Evolutionary conservation across 768 basidiomycete genomes (phyloP), one percentile per base, ranked within the genome.

Genomic region (Boletus reticuloceps): DNA sequence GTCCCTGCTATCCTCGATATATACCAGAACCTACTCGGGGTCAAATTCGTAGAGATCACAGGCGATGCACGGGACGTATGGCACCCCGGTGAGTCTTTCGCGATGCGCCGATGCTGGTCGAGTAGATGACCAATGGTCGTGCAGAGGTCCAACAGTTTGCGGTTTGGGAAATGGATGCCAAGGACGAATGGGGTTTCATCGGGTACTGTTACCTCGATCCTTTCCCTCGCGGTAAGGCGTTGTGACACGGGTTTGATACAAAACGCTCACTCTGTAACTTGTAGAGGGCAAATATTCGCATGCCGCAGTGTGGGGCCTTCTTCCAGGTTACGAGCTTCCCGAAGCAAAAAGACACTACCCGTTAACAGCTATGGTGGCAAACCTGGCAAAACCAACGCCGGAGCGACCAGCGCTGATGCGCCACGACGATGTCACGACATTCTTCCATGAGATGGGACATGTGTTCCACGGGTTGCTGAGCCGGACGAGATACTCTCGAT

Each of bases 131-230:
- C 43, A 53, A 56, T 48, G 29, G 43, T 7, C 8, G 17, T 31
- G 10, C 54, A 85, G 91, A 94, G 54, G 91, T 91, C 0, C 89
- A 92, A 61, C 83, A 87, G 58, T 94, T 87, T 64, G 74, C 88
- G 1, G 91, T 94, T 6, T 94, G 92, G 93, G 86, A 89, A 61
- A 84, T 84, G 50, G 84, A 82, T 55, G 85, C 88, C 19, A 85
- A 81, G 48, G 84, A 86, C 58, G 83, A 77, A 60, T 77, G 82
- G 1, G 88, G 78, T 25, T 94, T 94, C 64, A 66, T 94, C 19
- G 93, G 93, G 3, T 88, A 91, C 69, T 89, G 89, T 67, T 91
- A 91, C 63, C 85, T 94, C 29, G 93, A 95, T n/a, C 79, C 94
- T 39, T 93, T 88, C 78, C 91, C 91, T 52, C 84, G 91, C 22